phyloP scores from a whole-genome alignment of 2,329 filamentous ascomycete genomes.

The Malbranchea zuffiana region DNA sequence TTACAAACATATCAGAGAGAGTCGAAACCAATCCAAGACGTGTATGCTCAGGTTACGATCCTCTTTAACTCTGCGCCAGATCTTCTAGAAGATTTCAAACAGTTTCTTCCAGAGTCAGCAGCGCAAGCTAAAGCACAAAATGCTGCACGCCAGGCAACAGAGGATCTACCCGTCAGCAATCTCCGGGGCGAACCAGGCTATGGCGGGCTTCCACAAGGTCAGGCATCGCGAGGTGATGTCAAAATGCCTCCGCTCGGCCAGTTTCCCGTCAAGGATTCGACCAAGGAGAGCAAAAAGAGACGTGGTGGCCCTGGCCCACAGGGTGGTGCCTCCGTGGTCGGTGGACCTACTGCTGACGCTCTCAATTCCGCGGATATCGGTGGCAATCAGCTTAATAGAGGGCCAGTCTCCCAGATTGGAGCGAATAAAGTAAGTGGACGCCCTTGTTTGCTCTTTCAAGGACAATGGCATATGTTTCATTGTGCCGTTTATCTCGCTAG shows the following conservation, averaged over 20 bases:
- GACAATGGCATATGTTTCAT: too few relatives aligned
- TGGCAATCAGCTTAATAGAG: slow-evolving; percentile 26
- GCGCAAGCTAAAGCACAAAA: slow-evolving; percentile 54
- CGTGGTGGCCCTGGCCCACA: slow-evolving; percentile 46
- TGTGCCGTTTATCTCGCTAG: too few relatives aligned
- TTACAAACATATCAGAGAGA: slow-evolving; percentile 96
- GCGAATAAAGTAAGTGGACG: slow-evolving; percentile 42
- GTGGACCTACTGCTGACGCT: slow-evolving; percentile 23
- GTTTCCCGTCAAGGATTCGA: slow-evolving; percentile 74
- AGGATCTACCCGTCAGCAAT: slow-evolving; percentile 52
- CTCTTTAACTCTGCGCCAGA: slow-evolving; percentile 90
- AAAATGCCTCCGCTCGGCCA: slow-evolving; percentile 91
- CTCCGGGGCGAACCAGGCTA: slow-evolving; percentile 45
- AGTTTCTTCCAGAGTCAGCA: slow-evolving; percentile 87
- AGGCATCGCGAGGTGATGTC: slow-evolving; percentile 42
- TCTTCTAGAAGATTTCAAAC: slow-evolving; percentile 94
- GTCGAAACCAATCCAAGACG: slow-evolving; percentile 95
- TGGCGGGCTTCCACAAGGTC: slow-evolving; percentile 35
- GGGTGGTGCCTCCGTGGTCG: slow-evolving; percentile 25
- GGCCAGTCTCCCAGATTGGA: slow-evolving; percentile 29
- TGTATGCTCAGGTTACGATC: slow-evolving; percentile 91
- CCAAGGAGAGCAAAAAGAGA: slow-evolving; percentile 84
- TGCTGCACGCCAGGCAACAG: slow-evolving; percentile 55
- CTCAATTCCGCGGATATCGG: slow-evolving; percentile 22
- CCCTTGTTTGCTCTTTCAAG: too few relatives aligned